A percentile compares a stretch with the other conserved stretches of the same genome.
phyloP scores from a whole-genome alignment of 495 filamentous ascomycete species.

The Terfezia claveryi region DNA sequence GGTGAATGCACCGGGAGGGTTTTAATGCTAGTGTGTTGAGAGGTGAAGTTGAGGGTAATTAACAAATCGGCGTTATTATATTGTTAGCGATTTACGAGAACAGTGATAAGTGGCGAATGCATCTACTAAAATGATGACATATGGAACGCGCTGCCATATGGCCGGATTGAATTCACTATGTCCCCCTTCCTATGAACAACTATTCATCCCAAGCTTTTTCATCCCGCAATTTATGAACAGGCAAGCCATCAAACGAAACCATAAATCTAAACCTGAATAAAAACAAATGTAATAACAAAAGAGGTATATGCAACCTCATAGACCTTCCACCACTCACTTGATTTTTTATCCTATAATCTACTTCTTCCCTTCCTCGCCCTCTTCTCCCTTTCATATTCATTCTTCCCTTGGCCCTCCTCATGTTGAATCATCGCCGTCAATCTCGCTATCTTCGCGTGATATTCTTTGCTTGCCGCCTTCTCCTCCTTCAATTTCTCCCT shows the following conservation, averaged over 20 bases:
- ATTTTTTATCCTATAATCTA: constrained; percentile 19
- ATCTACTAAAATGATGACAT: neutral
- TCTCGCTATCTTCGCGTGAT: constrained; percentile 84
- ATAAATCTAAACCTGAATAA: too few relatives aligned
- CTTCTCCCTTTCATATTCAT: constrained; percentile 76
- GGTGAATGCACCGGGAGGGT: too few relatives aligned
- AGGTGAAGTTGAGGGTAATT: too few relatives aligned
- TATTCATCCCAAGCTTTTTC: neutral
- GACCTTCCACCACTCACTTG: neutral
- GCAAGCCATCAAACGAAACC: neutral
- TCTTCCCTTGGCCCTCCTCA: constrained; percentile 67
- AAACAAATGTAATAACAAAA: neutral
- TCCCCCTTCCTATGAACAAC: neutral
- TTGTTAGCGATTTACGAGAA: too few relatives aligned
- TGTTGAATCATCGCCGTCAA: constrained; percentile 87
- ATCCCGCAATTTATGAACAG: neutral
- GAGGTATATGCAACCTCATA: neutral
- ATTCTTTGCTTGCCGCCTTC: constrained; percentile 70
- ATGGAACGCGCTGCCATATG: too few relatives aligned
- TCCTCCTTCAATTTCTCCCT: constrained; percentile 73
- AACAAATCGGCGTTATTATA: too few relatives aligned
- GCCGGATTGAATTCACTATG: too few relatives aligned
- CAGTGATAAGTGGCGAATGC: too few relatives aligned
- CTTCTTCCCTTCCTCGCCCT: constrained; percentile 40
- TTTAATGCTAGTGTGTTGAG: too few relatives aligned